Evolutionary conservation across 768 basidiomycete species (phyloP).

Genomic region (Serpula lacrymans): DNA sequence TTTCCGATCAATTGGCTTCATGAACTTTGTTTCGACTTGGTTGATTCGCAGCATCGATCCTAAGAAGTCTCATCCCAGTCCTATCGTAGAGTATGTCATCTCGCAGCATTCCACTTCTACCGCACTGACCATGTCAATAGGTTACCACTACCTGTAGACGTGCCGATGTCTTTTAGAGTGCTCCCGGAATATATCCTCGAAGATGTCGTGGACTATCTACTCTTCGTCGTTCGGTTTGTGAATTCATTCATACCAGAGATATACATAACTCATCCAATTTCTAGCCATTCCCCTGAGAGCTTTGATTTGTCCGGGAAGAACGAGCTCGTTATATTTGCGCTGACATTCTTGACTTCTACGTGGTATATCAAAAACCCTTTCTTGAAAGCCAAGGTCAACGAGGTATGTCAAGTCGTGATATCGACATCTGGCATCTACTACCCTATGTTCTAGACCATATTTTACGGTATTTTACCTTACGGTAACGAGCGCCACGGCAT

Average conservation of each 20-base stretch:
- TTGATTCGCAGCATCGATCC: slow-evolving; percentile 89
- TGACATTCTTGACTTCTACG: slow-evolving; percentile 91
- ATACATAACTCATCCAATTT: slow-evolving; percentile 2
- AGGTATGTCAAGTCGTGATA: slow-evolving; percentile 44
- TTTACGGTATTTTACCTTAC: slow-evolving; percentile 67
- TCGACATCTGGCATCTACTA: not conserved
- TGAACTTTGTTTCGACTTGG: slow-evolving; percentile 92
- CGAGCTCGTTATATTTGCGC: slow-evolving; percentile 79
- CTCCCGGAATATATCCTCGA: slow-evolving; percentile 94
- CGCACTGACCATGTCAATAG: slow-evolving; percentile 34
- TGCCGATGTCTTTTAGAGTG: slow-evolving; percentile 80
- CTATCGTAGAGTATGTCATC: slow-evolving; percentile 56
- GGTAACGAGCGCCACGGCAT: slow-evolving; percentile 66
- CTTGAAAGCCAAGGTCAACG: slow-evolving; percentile 93
- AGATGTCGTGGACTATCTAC: slow-evolving; percentile 86
- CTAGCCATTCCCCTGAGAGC: slow-evolving; percentile 70
- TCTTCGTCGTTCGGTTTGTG: slow-evolving; percentile 77
- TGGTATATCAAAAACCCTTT: slow-evolving; percentile 99
- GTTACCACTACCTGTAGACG: slow-evolving; percentile 80
- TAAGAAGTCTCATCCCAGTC: slow-evolving; percentile 67
- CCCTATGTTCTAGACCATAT: slow-evolving; percentile 52
- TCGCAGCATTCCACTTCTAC: not conserved
- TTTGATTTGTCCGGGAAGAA: slow-evolving; percentile 83
- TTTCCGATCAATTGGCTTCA: slow-evolving; percentile 75
- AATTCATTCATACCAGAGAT: not conserved